Evolutionary conservation across 73 alveolate species (phyloP).

Genomic region (Stentor coeruleus): DNA sequence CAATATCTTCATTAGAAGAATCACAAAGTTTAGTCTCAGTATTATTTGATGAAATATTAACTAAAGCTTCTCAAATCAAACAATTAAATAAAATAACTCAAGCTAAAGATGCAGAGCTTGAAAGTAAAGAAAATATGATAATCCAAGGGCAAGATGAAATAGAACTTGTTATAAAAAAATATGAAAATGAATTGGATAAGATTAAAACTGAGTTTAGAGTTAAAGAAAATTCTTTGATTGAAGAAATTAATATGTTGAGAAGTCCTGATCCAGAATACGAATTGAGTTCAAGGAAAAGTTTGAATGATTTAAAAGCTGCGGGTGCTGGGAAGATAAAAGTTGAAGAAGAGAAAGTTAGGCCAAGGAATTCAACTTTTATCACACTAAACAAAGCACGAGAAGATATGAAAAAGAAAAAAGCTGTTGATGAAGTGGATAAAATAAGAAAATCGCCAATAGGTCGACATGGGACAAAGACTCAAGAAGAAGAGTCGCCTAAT

Average conservation of each 20-base stretch:
- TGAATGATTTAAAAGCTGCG: neutral
- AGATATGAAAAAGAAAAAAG: neutral
- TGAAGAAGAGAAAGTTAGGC: neutral
- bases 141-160: slow-evolving; percentile 41
- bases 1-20: neutral
- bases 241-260: neutral
- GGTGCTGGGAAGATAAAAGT: neutral
- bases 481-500: neutral
- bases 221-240: neutral
- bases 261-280: neutral
- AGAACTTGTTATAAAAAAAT: slow-evolving; percentile 43
- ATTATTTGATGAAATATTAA: slow-evolving; percentile 1
- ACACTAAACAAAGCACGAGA: neutral
- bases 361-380: neutral
- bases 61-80: neutral
- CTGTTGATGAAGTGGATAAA: neutral
- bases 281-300: neutral
- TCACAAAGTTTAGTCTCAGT: neutral
- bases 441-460: neutral
- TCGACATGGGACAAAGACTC: neutral
- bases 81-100: slow-evolving; percentile 42
- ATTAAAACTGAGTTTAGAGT: slow-evolving; percentile 30
- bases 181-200: slow-evolving; percentile 25
- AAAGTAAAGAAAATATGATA: slow-evolving; percentile 29
- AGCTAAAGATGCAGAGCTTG: slow-evolving; percentile 42